Percentiles rank a stretch among this genome's conserved stretches.
phyloP scores from a whole-genome alignment of 129 eudicot genomes.

The Heracleum sosnowskyi region DNA sequence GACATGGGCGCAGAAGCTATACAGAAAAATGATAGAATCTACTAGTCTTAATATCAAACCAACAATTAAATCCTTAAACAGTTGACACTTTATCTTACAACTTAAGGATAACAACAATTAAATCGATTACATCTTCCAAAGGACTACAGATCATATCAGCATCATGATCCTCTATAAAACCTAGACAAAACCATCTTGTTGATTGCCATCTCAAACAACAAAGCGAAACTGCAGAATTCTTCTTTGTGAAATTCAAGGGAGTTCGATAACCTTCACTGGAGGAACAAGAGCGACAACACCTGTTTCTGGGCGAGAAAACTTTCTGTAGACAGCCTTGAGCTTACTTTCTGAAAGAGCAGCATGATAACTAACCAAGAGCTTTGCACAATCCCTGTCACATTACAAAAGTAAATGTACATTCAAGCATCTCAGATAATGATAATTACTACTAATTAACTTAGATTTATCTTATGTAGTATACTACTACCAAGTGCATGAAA shows the following conservation, averaged over 20 bases:
- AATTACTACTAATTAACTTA: neutral
- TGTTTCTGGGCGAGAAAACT: slow-evolving; percentile 37
- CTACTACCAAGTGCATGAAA: neutral
- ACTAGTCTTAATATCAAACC: neutral
- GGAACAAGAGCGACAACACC: slow-evolving; percentile 48
- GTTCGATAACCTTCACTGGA: slow-evolving; percentile 26
- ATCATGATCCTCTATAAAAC: neutral
- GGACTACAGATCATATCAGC: neutral
- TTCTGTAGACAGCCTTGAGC: slow-evolving; percentile 41
- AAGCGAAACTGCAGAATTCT: neutral
- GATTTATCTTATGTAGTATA: neutral
- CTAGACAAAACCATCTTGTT: neutral
- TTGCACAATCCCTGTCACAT: slow-evolving; percentile 48
- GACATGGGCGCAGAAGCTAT: neutral
- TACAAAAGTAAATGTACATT: neutral
- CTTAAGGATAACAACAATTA: neutral
- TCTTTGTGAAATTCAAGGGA: neutral
- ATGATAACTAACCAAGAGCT: slow-evolving; percentile 40
- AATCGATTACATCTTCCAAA: neutral
- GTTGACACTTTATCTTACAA: neutral
- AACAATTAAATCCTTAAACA: neutral
- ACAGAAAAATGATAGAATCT: neutral
- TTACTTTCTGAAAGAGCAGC: slow-evolving; percentile 35
- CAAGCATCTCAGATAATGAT: neutral
- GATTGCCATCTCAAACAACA: neutral